phyloP scores from a whole-genome alignment of 768 basidiomycete genomes.

The Lactarius hengduanensis region DNA sequence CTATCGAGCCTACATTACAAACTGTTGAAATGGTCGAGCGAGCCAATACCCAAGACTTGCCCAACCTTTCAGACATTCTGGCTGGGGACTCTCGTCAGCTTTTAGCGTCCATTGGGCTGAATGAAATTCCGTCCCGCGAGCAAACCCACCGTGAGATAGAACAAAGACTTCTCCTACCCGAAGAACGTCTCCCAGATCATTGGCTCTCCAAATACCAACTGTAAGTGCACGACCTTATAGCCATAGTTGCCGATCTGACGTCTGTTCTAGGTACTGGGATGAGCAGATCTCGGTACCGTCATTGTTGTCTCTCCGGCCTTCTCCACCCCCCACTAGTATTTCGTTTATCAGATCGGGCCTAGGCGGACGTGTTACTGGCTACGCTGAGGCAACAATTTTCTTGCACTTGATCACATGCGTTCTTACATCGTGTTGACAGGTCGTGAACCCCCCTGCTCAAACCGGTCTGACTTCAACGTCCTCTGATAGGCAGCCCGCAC shows the following conservation, averaged over 20 bases:
- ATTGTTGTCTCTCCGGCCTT: constrained; percentile 62
- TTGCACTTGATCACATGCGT: background rate
- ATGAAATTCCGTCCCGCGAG: constrained; percentile 53
- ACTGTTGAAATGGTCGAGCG: constrained; percentile 8
- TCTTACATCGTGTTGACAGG: constrained; percentile 40
- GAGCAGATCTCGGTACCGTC: constrained; percentile 57
- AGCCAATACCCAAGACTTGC: background rate
- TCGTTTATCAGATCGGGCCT: constrained; percentile 75
- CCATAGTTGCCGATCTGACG: constrained; percentile 13
- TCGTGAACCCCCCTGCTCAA: constrained; percentile 50
- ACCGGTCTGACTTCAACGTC: constrained; percentile 85
- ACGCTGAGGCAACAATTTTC: constrained; percentile 59
- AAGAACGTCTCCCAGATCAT: constrained; percentile 59
- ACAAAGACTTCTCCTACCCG: constrained; percentile 68
- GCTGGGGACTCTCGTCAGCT: constrained; percentile 42
- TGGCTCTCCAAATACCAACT: constrained; percentile 83
- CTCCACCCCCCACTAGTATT: constrained; percentile 71
- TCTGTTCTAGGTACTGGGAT: constrained; percentile 65
- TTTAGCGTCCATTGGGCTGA: constrained; percentile 58
- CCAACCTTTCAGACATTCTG: background rate
- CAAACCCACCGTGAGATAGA: constrained; percentile 71
- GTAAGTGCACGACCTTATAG: constrained; percentile 45
- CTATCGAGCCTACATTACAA: background rate
- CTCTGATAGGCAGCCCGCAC: constrained; percentile 78
- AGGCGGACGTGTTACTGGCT: constrained; percentile 77